Evolutionary conservation across 768 basidiomycete species (phyloP), one percentile per base, ranked within the genome.

Genomic region (Lactarius akahatsu): DNA sequence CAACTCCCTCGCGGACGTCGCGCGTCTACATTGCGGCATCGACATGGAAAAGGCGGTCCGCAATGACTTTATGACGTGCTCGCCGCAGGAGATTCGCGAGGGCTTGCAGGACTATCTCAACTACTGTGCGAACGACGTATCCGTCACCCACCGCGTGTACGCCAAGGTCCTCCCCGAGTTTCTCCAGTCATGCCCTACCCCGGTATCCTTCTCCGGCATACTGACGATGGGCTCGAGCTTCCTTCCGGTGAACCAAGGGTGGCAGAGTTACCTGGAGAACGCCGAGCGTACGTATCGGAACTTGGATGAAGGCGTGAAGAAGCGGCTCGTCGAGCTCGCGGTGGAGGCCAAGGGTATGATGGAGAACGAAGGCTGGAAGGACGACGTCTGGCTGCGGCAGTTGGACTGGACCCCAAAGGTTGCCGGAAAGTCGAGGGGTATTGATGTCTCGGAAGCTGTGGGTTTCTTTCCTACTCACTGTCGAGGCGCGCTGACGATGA

Each of bases 391-490:
- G 94, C 76, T 96, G 16, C 83, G 81, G 58, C 97, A 99, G 75
- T 80, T 98, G 64, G 96, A 99, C 74, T 98, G 97, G 97, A 88
- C 92, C 1, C 92, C 92, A 1, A 98, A 98, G 76, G 80, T 83
- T 7, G 87, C 86, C 0, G 83, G 85, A 43, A 86, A 86, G 74
- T 86, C 88, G 10, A 80, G 91, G 73, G 90, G 90, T 0, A 73
- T 91, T 9, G 63, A 76, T 13, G 71, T 77, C 18, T 66, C 74
- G 2, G 76, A 77, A 55, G 26, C 57, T 16, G 80, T 79, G 59
- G n/a, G 71, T 63, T 63, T 66, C 10, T n/a, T 57, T 54, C 59
- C 16, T 11, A 28, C 26, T 52, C 41, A 23, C 23, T 13, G 45
- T 54, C 10, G 50, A 16, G 13, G 36, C 23, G 10, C 40, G 43